phyloP scores from a whole-genome alignment of 208 protist species.

The Crithidia brevicula region DNA sequence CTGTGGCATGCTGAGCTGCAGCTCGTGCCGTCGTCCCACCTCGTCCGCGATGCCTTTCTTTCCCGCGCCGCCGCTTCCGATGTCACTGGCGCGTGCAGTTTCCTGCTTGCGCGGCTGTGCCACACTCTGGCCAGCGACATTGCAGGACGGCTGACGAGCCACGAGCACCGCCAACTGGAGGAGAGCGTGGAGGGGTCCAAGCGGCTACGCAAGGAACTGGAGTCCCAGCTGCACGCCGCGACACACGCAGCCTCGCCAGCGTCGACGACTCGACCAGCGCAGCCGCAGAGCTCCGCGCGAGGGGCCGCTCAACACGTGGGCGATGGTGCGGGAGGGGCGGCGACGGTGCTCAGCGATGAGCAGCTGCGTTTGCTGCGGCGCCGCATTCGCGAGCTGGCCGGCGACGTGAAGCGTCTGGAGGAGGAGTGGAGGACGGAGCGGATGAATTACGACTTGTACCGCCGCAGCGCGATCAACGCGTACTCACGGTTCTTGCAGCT shows the following conservation, averaged over 20 bases:
- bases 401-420: constrained; percentile 61
- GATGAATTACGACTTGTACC: constrained; percentile 65
- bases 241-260: constrained; percentile 1
- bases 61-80: constrained; percentile 48
- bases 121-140: constrained; percentile 65
- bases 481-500: constrained; percentile 74
- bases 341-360: constrained; percentile 30
- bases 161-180: constrained; percentile 54
- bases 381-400: constrained; percentile 55
- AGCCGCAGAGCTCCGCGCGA: too few relatives aligned
- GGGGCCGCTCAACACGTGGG: too few relatives aligned
- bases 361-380: constrained; percentile 47
- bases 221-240: constrained; percentile 32
- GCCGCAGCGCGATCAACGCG: constrained; percentile 75
- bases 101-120: constrained; percentile 67
- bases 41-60: constrained; percentile 77
- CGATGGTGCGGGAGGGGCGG: not conserved
- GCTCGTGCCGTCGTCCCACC: constrained; percentile 60
- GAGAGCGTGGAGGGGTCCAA: constrained; percentile 48
- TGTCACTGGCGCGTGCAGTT: constrained; percentile 55
- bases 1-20: constrained; percentile 54
- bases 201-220: constrained; percentile 37
- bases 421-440: constrained; percentile 47
- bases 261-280: too few relatives aligned
- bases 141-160: constrained; percentile 41